A percentile compares a stretch with the other conserved stretches of the same genome.
These are phyloP conservation scores for Clavaria fumosa DNA, from an alignment of 768 basidiomycete genomes.

Conservation along the genomic window DNA sequence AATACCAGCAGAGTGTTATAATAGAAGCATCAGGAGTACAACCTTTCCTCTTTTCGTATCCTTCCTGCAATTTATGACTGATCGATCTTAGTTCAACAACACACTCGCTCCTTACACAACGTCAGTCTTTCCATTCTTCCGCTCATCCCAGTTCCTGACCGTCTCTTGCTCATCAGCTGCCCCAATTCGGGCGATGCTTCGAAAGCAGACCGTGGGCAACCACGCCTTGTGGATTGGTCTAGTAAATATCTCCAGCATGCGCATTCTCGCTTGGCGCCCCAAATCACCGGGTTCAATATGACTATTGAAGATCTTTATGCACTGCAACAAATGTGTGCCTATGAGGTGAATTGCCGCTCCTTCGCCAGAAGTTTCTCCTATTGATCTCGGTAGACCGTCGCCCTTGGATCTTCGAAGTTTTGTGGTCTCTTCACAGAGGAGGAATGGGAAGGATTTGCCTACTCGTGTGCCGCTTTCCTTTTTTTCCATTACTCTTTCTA, in stretches of 20 bases:
- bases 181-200: conserved; percentile 34
- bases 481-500: conserved; percentile 8
- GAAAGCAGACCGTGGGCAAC: conserved; percentile 41
- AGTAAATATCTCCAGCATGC: conserved; percentile 58
- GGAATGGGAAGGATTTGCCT: conserved; percentile 91
- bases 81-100: conserved; percentile 46
- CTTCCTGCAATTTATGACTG: conserved; percentile 8
- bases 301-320: conserved; percentile 54
- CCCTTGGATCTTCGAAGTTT: conserved; percentile 82
- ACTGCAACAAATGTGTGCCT: conserved; percentile 74
- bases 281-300: conserved; percentile 47
- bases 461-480: conserved; percentile 36
- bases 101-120: conserved; percentile 78
- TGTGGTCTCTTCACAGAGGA: conserved; percentile 81
- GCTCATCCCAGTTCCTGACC: neutral
- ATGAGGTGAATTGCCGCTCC: conserved; percentile 39
- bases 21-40: conserved; percentile 45
- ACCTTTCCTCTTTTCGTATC: conserved; percentile 12
- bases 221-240: conserved; percentile 53
- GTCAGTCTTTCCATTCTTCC: conserved; percentile 18
- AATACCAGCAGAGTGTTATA: conserved; percentile 66
- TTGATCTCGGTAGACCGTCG: conserved; percentile 48
- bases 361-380: neutral
- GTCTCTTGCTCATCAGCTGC: conserved; percentile 30
- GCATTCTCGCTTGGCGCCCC: conserved; percentile 36